phyloP scores from a whole-genome alignment of 768 basidiomycete species.

The Russula olivacea region DNA sequence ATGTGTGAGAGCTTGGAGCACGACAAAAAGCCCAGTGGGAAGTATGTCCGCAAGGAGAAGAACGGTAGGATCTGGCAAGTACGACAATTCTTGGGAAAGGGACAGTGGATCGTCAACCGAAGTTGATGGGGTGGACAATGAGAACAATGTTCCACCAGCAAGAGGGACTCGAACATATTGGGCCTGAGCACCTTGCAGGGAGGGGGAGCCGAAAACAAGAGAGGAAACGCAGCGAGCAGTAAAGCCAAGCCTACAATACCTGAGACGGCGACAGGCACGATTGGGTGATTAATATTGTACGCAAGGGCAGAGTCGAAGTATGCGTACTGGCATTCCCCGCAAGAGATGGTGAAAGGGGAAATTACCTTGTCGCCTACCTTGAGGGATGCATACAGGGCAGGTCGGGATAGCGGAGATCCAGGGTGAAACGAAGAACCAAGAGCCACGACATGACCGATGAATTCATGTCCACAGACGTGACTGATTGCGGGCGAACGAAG shows the following conservation, averaged over 20 bases:
- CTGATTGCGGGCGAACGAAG: slow-evolving; percentile 33
- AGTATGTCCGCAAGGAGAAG: slow-evolving; percentile 73
- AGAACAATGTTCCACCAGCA: slow-evolving; percentile 73
- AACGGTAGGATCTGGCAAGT: slow-evolving; percentile 56
- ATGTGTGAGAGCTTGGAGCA: slow-evolving; percentile 63
- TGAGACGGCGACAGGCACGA: slow-evolving; percentile 28
- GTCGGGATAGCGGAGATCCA: slow-evolving; percentile 42
- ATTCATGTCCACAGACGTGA: slow-evolving; percentile 68
- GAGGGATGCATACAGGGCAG: slow-evolving; percentile 56
- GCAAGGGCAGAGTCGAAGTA: slow-evolving; percentile 17
- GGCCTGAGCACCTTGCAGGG: slow-evolving; percentile 68
- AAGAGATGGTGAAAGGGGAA: slow-evolving; percentile 75
- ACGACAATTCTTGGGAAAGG: slow-evolving; percentile 24
- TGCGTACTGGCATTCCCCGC: slow-evolving; percentile 77
- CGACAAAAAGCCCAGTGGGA: slow-evolving; percentile 75
- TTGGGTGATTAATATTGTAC: background rate
- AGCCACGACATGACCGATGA: slow-evolving; percentile 64
- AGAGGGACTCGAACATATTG: slow-evolving; percentile 76
- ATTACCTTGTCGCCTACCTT: slow-evolving; percentile 72
- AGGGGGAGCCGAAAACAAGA: slow-evolving; percentile 58
- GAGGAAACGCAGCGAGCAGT: slow-evolving; percentile 62
- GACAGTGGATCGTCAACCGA: slow-evolving; percentile 12
- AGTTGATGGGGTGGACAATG: slow-evolving; percentile 34
- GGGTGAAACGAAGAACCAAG: slow-evolving; percentile 55
- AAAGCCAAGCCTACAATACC: slow-evolving; percentile 67